phyloP scores from a whole-genome alignment of 441 rosid genomes.

The Breynia disticha region DNA sequence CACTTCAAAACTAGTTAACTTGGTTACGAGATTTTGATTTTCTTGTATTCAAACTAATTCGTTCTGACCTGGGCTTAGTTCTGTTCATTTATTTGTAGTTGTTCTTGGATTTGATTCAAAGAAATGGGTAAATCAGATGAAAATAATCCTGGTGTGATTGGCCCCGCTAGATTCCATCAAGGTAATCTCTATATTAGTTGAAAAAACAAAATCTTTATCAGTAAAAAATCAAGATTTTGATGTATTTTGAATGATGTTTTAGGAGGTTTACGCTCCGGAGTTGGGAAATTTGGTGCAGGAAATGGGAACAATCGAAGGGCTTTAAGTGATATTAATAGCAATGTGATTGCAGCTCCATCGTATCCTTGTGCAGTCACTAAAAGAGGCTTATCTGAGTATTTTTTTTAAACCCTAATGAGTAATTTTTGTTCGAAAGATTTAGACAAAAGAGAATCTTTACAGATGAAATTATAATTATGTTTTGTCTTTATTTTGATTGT shows the following conservation, averaged over 20 bases:
- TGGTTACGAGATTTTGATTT: neutral
- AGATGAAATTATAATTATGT: neutral
- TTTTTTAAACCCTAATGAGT: conserved; percentile 8
- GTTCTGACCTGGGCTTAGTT: neutral
- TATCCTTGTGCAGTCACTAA: conserved; percentile 60
- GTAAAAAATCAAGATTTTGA: neutral
- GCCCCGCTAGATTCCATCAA: conserved; percentile 31
- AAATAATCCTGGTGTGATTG: conserved; percentile 55
- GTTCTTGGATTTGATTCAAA: conserved; percentile 14
- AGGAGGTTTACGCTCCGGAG: conserved; percentile 23
- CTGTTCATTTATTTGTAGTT: conserved; percentile 4
- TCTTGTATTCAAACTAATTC: neutral
- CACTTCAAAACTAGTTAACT: no score
- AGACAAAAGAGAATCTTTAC: no score
- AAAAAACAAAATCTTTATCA: no score
- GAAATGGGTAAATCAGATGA: conserved; percentile 62
- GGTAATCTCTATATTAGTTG: no score
- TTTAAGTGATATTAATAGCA: conserved; percentile 54
- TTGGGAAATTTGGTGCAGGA: conserved; percentile 45
- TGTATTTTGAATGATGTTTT: neutral
- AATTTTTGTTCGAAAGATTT: no score
- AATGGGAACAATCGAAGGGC: conserved; percentile 57
- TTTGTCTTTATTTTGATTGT: neutral
- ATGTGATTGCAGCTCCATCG: conserved; percentile 44
- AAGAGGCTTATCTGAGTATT: conserved; percentile 58